Evolutionary conservation across 768 basidiomycete species (phyloP).

Genomic region (Kwoniella pini): DNA sequence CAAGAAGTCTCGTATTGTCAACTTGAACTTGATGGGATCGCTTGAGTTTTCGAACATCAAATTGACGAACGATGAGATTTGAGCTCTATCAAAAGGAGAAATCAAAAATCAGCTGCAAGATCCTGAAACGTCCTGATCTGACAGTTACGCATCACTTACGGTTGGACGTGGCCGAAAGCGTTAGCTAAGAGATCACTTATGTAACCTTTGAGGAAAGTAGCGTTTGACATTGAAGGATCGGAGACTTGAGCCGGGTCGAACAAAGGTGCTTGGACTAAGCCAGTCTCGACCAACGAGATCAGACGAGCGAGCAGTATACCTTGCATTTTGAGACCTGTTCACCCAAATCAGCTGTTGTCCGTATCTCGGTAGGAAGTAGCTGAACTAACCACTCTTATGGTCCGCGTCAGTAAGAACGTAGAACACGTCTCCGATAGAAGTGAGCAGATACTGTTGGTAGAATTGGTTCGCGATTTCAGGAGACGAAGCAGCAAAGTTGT

Average conservation of each 20-base stretch:
- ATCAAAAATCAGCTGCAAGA: neutral
- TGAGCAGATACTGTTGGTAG: constrained; percentile 95
- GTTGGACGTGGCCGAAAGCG: constrained; percentile 90
- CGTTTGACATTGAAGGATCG: constrained; percentile 71
- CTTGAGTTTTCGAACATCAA: constrained; percentile 55
- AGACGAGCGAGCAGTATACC: constrained; percentile 86
- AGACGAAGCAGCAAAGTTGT: constrained; percentile 86
- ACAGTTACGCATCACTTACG: no score
- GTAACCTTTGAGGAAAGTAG: constrained; percentile 78
- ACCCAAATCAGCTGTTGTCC: neutral
- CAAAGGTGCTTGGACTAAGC: constrained; percentile 75
- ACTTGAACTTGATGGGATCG: constrained; percentile 65
- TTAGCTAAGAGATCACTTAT: constrained; percentile 78
- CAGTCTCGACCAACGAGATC: constrained; percentile 86
- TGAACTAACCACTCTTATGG: constrained; percentile 77
- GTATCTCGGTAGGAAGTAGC: neutral
- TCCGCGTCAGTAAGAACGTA: constrained; percentile 96
- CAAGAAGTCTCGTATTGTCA: constrained; percentile 92
- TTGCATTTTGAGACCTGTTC: constrained; percentile 86
- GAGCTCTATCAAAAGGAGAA: constrained; percentile 35
- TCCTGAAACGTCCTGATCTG: no score
- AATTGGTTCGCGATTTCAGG: constrained; percentile 80
- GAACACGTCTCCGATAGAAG: constrained; percentile 91
- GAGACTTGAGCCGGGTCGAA: constrained; percentile 73
- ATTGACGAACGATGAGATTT: constrained; percentile 56